A percentile compares a stretch with the other conserved stretches of the same genome.
phyloP scores from a whole-genome alignment of 2,329 filamentous ascomycete species.

The Penicillium sp. region DNA sequence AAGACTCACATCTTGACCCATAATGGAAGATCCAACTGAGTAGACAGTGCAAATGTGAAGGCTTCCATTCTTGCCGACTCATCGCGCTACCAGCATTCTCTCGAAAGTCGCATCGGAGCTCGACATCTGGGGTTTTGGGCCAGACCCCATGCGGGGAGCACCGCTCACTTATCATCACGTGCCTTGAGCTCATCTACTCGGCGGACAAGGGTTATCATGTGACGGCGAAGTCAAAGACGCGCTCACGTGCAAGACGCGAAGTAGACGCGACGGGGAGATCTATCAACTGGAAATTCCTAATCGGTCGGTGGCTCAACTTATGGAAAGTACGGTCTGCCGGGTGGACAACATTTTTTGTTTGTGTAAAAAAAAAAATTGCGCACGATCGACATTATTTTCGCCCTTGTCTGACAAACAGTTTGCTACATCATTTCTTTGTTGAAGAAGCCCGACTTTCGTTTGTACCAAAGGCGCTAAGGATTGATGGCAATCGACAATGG shows the following conservation, averaged over 20 bases:
- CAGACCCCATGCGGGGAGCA: slow-evolving; percentile 10
- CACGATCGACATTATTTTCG: background rate
- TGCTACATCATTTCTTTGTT: slow-evolving; percentile 2
- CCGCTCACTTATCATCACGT: slow-evolving; percentile 13
- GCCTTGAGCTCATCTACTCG: background rate
- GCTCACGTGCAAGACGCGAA: slow-evolving; percentile 4
- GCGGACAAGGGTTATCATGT: background rate
- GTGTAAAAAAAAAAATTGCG: background rate
- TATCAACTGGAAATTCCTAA: background rate
- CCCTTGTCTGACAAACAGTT: background rate
- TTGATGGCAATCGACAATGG: slow-evolving; percentile 24
- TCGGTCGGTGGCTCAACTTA: background rate
- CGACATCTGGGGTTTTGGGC: background rate
- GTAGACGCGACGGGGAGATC: background rate
- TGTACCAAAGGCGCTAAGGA: slow-evolving; percentile 9
- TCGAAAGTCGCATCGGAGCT: slow-evolving; percentile 1
- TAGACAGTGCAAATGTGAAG: slow-evolving; percentile 90
- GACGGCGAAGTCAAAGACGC: background rate
- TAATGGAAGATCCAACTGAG: slow-evolving; percentile 68
- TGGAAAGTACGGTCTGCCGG: background rate
- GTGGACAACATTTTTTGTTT: background rate
- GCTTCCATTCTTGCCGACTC: slow-evolving; percentile 64
- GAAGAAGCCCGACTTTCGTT: slow-evolving; percentile 5
- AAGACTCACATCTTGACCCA: slow-evolving; percentile 55
- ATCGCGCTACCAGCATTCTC: background rate